phyloP scores from a whole-genome alignment of 2,329 filamentous ascomycete species.

The Cladophialophora chaetospira region DNA sequence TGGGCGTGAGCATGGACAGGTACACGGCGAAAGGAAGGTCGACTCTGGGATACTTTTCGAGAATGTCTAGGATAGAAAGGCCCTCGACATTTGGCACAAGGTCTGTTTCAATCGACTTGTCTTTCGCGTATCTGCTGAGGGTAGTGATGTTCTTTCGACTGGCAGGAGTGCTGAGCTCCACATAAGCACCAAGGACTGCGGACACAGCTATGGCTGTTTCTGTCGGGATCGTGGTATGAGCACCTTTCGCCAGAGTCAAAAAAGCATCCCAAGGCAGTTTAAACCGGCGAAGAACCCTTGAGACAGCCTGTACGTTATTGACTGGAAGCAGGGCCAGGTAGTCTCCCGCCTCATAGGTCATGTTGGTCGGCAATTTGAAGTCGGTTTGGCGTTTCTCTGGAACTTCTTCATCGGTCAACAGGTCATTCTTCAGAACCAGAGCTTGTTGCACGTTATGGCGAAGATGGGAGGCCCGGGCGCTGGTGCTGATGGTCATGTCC shows the following conservation, averaged over 20 bases:
- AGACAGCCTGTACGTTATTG: slow-evolving; percentile 65
- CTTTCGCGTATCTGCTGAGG: slow-evolving; percentile 21
- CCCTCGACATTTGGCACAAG: neutral
- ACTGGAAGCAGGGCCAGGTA: slow-evolving; percentile 74
- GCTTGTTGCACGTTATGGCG: slow-evolving; percentile 66
- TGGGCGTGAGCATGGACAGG: slow-evolving; percentile 71
- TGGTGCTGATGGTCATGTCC: slow-evolving; percentile 55
- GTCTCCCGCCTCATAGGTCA: slow-evolving; percentile 71
- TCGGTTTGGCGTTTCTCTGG: slow-evolving; percentile 66
- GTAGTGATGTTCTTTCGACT: slow-evolving; percentile 57
- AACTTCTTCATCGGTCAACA: slow-evolving; percentile 54
- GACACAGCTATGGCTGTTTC: slow-evolving; percentile 60
- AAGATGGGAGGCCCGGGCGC: slow-evolving; percentile 58
- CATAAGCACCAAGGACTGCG: slow-evolving; percentile 68
- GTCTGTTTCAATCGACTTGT: slow-evolving; percentile 17
- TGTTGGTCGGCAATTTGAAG: slow-evolving; percentile 66
- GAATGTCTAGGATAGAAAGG: slow-evolving; percentile 61
- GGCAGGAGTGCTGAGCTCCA: slow-evolving; percentile 72
- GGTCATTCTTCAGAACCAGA: slow-evolving; percentile 56
- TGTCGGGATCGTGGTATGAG: slow-evolving; percentile 58
- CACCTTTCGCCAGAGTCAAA: slow-evolving; percentile 60
- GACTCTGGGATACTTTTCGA: slow-evolving; percentile 64
- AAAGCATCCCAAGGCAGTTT: slow-evolving; percentile 69
- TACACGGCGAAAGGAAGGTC: slow-evolving; percentile 66
- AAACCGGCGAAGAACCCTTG: slow-evolving; percentile 65